Evolutionary conservation across 805 yeast genomes (phyloP).

Genomic region (Kregervanrija fluxuum): DNA sequence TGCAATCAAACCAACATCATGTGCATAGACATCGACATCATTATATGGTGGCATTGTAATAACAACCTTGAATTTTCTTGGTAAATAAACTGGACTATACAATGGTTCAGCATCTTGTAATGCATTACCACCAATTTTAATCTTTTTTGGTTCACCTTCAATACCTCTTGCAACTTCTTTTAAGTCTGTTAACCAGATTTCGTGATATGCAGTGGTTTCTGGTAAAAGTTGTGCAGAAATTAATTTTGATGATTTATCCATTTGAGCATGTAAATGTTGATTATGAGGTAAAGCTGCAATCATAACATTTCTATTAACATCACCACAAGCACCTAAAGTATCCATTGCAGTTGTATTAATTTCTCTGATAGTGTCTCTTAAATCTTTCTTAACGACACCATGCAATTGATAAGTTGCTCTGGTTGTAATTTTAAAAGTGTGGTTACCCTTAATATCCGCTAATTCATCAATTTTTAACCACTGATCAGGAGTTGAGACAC

Average conservation of each 20-base stretch:
- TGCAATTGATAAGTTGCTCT: slow-evolving; percentile 97
- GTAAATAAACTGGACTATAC: slow-evolving; percentile 80
- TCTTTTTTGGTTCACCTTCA: slow-evolving; percentile 82
- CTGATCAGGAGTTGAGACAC: slow-evolving; percentile 79
- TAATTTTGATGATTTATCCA: slow-evolving; percentile 51
- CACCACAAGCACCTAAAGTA: slow-evolving; percentile 97
- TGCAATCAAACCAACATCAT: slow-evolving; percentile 88
- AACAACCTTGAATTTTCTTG: slow-evolving; percentile 92
- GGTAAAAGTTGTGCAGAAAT: slow-evolving; percentile 85
- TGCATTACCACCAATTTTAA: slow-evolving; percentile 85
- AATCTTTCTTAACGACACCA: slow-evolving; percentile 84
- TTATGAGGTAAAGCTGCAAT: slow-evolving; percentile 83
- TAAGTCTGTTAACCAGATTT: slow-evolving; percentile 67
- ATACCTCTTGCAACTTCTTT: slow-evolving; percentile 24
- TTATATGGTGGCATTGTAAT: slow-evolving; percentile 94
- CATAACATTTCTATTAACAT: slow-evolving; percentile 94
- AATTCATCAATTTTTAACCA: slow-evolving; percentile 83
- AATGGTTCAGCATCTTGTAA: slow-evolving; percentile 80
- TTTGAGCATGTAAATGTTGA: slow-evolving; percentile 72
- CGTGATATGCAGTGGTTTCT: slow-evolving; percentile 90
- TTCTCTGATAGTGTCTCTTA: slow-evolving; percentile 87
- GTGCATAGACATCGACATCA: slow-evolving; percentile 94
- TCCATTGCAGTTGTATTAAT: slow-evolving; percentile 89
- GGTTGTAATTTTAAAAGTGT: slow-evolving; percentile 89
- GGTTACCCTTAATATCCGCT: slow-evolving; percentile 79